Conservation (phyloP, 83 land plant genomes). For the Thuja plicata region DNA sequence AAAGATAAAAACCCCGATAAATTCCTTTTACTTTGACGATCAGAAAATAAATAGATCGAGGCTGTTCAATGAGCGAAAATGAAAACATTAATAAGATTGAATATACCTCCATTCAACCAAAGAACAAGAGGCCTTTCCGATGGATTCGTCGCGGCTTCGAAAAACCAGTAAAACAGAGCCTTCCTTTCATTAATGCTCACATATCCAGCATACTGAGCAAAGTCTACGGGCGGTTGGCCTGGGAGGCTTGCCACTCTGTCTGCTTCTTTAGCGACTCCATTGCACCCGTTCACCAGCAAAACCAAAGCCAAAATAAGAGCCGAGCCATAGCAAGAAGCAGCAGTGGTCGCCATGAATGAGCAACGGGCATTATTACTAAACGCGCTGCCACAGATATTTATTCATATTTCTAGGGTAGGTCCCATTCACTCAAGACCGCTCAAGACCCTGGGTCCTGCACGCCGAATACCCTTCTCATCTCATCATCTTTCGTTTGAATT, state of each 20-base stretch:
- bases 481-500: too few relatives aligned
- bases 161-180: slow-evolving; percentile 77
- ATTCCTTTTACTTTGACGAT: neutral
- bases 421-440: neutral
- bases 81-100: neutral
- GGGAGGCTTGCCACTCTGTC: slow-evolving; percentile 48
- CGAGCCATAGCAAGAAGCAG: neutral
- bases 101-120: slow-evolving; percentile 71
- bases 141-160: slow-evolving; percentile 43
- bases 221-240: slow-evolving; percentile 57
- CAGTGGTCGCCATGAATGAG: neutral
- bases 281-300: neutral
- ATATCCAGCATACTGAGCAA: slow-evolving; percentile 66
- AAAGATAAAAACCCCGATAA: neutral
- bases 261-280: slow-evolving; percentile 21
- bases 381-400: too few relatives aligned
- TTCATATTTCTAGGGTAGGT: neutral
- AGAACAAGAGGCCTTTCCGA: slow-evolving; percentile 47
- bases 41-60: neutral
- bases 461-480: too few relatives aligned
- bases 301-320: neutral
- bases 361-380: neutral
- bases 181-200: slow-evolving; percentile 44
- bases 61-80: neutral
- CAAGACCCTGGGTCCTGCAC: too few relatives aligned